These are phyloP conservation scores for Isatis tinctoria DNA, from an alignment of 345 rosid species.

Conservation along the genomic window DNA sequence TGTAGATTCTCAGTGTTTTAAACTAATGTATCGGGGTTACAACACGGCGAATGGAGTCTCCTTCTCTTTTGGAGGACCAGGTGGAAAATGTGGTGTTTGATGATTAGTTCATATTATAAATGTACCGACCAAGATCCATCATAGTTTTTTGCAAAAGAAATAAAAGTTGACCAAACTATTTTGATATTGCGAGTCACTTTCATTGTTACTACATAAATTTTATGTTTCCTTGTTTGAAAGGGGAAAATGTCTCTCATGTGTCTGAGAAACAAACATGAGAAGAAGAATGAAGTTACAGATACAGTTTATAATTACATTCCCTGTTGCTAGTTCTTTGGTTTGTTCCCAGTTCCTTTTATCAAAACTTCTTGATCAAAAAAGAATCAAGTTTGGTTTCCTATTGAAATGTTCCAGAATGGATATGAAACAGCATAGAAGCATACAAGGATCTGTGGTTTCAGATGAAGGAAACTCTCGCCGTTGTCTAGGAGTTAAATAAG, in stretches of 20 bases:
- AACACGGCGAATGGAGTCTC: not conserved
- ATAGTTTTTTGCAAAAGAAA: not conserved
- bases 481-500: not conserved
- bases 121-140: not conserved
- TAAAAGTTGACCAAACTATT: not conserved
- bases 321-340: not conserved
- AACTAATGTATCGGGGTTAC: not conserved
- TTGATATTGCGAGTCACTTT: not conserved
- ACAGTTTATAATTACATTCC: slow-evolving; percentile 4
- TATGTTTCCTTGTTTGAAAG: not conserved
- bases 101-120: not conserved
- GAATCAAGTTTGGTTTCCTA: not conserved
- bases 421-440: not conserved
- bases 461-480: not conserved
- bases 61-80: slow-evolving; percentile 14
- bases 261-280: not conserved
- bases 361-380: not conserved
- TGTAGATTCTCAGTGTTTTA: slow-evolving; percentile 6
- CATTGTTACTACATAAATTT: not conserved
- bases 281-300: not conserved
- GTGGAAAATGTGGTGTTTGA: slow-evolving; percentile 15
- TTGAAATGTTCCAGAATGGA: not conserved
- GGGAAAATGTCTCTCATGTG: not conserved
- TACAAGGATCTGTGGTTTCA: not conserved
- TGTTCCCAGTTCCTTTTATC: not conserved